Base-by-base conservation (phyloP, 2,329 filamentous ascomycete genomes). In the Rutstroemia sp. region DNA sequence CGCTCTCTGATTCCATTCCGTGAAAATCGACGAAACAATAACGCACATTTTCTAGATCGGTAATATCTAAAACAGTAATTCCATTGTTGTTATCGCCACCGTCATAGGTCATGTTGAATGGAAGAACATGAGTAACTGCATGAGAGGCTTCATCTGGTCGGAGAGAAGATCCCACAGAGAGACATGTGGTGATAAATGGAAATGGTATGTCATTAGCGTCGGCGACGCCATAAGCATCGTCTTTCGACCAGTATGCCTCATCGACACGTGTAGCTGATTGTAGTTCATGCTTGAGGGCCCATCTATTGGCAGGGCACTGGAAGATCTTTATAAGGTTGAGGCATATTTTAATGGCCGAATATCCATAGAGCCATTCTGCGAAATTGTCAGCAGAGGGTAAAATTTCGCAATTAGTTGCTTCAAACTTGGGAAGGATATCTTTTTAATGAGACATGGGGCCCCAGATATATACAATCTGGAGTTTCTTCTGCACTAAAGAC, bases 1-100 rank as follows among this genome's bases (percentile, higher is more conserved):
- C 44, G n/a, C 19, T 12, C 16, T 45, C n/a, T 30, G 9, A 7
- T 2, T n/a, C 34, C 19, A 25, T 21, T 37, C 12, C 25, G 5
- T 12, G 4, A 52, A 51, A 30, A 25, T 49, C 37, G 27, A 52
- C 62, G 49, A 66, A 67, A 48, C 60, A 65, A 52, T 66, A 63
- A 8, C 52, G 55, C 2, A 60, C 38, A n/a, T 47, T 34, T 1
- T 41, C 27, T 2, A 47, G 54, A 21, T 62, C 52, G 5, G 64
- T 62, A 34, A 66, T 63, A 47, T 67, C 64, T 4, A 67, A 42
- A 18, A 67, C 58, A 2, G 65, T 66, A n/a, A 67, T 61, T 2
- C 64, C 65, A 56, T 64, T 61, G 34, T 62, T 59, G 39, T 62
- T 61, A 49, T 59, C 34, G 2, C 46, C 46, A n/a, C 27, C 38